Conservation (phyloP, 495 filamentous ascomycete species). For the Aspergillus carlsbadensis region DNA sequence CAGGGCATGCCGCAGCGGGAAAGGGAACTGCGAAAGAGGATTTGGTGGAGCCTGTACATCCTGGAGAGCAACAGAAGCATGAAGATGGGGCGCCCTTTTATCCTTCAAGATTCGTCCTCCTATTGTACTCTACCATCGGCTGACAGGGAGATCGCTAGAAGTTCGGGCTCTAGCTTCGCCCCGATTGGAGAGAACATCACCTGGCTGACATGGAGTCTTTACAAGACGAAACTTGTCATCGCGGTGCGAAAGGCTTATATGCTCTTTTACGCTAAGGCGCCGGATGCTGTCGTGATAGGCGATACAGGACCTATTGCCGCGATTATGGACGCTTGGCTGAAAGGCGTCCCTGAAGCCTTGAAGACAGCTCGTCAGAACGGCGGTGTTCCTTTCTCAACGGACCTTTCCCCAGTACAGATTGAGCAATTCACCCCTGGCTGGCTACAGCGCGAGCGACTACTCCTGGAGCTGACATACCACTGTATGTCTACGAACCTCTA, state of each 20-base stretch:
- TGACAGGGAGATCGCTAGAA: slow-evolving; percentile 28
- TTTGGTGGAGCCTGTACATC: slow-evolving; percentile 53
- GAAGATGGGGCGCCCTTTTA: slow-evolving; percentile 53
- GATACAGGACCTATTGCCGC: background rate
- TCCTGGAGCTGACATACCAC: slow-evolving; percentile 33
- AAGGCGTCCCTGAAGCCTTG: slow-evolving; percentile 37
- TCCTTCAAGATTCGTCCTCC: slow-evolving; percentile 27
- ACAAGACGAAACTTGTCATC: slow-evolving; percentile 38
- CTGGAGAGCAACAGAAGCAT: slow-evolving; percentile 49
- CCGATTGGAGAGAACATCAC: slow-evolving; percentile 36
- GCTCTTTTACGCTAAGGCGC: slow-evolving; percentile 32
- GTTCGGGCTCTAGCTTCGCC: slow-evolving; percentile 39
- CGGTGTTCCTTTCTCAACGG: slow-evolving; percentile 43
- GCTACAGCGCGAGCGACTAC: slow-evolving; percentile 31
- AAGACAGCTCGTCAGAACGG: slow-evolving; percentile 33
- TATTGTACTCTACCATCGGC: slow-evolving; percentile 43
- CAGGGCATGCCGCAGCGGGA: slow-evolving; percentile 30
- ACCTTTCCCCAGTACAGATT: slow-evolving; percentile 34
- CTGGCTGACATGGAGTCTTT: slow-evolving; percentile 39
- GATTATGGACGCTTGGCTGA: slow-evolving; percentile 26
- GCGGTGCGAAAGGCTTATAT: slow-evolving; percentile 36
- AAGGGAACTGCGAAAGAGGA: slow-evolving; percentile 42
- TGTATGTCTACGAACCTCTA: slow-evolving; percentile 24
- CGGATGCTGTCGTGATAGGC: background rate
- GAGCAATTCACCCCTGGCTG: slow-evolving; percentile 35